Percentiles rank a stretch among this genome's conserved stretches.
Conservation (phyloP, 306 rosid species). For the Quillaja saponaria region DNA sequence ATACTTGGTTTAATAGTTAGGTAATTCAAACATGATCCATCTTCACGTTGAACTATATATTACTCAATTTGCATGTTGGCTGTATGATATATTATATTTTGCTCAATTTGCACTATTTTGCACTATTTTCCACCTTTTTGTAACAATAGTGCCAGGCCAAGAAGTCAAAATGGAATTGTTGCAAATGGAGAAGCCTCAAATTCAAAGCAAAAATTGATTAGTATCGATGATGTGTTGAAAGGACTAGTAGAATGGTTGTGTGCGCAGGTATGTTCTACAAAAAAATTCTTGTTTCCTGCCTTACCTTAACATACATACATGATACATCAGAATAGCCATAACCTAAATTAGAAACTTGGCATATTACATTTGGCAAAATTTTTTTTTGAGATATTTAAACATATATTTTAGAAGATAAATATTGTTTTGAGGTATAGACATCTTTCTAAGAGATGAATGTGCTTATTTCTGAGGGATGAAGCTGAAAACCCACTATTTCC, state of each 20-base stretch:
- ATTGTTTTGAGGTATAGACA: too few relatives aligned
- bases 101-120: not conserved
- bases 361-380: not conserved
- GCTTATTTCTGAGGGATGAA: not conserved
- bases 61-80: constrained; percentile 13
- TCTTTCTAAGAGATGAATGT: constrained; percentile 4
- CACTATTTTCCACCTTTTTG: constrained; percentile 6
- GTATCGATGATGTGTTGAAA: constrained; percentile 80
- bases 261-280: constrained; percentile 68
- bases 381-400: constrained; percentile 8
- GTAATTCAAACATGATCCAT: constrained; percentile 41
- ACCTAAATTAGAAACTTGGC: not conserved
- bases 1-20: constrained; percentile 81
- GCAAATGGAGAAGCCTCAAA: constrained; percentile 74
- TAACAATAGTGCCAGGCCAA: constrained; percentile 72
- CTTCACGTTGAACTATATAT: constrained; percentile 22
- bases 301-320: constrained; percentile 1
- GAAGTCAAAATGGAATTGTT: constrained; percentile 49
- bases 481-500: too few relatives aligned
- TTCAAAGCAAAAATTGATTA: constrained; percentile 59
- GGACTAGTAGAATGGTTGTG: constrained; percentile 97
- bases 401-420: too few relatives aligned
- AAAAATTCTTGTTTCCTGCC: constrained; percentile 6
- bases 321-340: not conserved
- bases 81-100: not conserved